phyloP scores from a whole-genome alignment of 1,284 basidiomycete genomes.

The Leccinum holopus region DNA sequence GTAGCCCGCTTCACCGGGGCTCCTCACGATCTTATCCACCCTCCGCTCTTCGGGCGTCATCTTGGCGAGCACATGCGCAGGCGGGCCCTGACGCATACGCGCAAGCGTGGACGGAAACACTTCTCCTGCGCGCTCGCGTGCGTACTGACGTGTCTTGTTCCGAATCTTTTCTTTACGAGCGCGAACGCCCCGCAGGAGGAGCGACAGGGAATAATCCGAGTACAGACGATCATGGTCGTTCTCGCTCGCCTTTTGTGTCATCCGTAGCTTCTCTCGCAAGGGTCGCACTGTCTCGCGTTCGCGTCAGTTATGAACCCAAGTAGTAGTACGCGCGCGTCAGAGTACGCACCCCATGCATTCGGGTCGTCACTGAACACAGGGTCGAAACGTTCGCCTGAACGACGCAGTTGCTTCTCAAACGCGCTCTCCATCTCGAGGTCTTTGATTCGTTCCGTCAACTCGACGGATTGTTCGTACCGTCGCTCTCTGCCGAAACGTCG shows the following conservation, averaged over 20 bases:
- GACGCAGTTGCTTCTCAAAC: constrained; percentile 51
- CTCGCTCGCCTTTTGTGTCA: constrained; percentile 35
- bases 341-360: constrained; percentile 31
- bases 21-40: constrained; percentile 50
- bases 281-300: constrained; percentile 23
- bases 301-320: constrained; percentile 7
- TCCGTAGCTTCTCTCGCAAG: constrained; percentile 21
- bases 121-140: constrained; percentile 62
- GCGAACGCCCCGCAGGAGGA: constrained; percentile 48
- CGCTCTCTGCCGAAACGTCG: constrained; percentile 51
- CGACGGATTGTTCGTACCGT: constrained; percentile 39
- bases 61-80: constrained; percentile 53
- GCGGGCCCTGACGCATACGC: constrained; percentile 54
- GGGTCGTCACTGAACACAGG: constrained; percentile 23
- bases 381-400: constrained; percentile 8
- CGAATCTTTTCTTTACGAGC: constrained; percentile 57
- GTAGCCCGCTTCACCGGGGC: constrained; percentile 63
- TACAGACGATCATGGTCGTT: constrained; percentile 43
- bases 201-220: constrained; percentile 45
- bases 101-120: constrained; percentile 46
- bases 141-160: constrained; percentile 60
- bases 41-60: constrained; percentile 50
- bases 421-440: constrained; percentile 53
- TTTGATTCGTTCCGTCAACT: constrained; percentile 37
- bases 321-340: neutral